Evolutionary conservation across 73 alveolate species (phyloP).

Genomic region (Paramecium octaurelia): DNA sequence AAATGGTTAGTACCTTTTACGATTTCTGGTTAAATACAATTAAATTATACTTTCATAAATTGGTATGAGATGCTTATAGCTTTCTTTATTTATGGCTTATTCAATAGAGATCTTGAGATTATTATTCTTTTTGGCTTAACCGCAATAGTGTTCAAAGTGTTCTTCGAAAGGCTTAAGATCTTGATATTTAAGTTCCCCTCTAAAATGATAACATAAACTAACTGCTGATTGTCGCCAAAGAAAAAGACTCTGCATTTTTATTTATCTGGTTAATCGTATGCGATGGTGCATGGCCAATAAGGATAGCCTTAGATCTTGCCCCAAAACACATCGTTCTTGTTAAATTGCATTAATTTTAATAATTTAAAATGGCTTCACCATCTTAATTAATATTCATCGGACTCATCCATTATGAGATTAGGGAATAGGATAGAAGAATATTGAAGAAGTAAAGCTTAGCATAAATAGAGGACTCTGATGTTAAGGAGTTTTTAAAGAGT

Average conservation of each 20-base stretch:
- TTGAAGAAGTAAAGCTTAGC: not conserved
- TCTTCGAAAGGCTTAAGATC: not conserved
- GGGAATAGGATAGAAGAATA: not conserved
- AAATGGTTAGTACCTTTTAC: not conserved
- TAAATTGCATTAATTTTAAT: not conserved
- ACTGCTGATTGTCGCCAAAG: not conserved
- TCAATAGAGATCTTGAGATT: not conserved
- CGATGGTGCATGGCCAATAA: slow-evolving; percentile 19
- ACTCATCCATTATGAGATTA: not conserved
- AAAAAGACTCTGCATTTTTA: not conserved
- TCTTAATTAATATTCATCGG: not conserved
- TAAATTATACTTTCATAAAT: not conserved
- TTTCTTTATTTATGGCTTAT: not conserved
- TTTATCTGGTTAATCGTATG: not conserved
- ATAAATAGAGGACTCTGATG: not conserved
- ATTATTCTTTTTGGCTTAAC: not conserved
- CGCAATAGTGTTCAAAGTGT: not conserved
- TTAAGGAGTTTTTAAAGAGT: not conserved
- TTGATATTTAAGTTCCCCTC: not conserved
- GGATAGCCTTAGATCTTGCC: slow-evolving; percentile 29
- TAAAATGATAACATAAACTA: not conserved
- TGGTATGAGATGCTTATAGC: not conserved
- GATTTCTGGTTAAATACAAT: not conserved
- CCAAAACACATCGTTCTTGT: slow-evolving; percentile 16
- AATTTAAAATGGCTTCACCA: not conserved